Evolutionary conservation across 2,329 filamentous ascomycete species (phyloP), one percentile per base, ranked within the genome.

Genomic region (Raffaelea ambrosiae): DNA sequence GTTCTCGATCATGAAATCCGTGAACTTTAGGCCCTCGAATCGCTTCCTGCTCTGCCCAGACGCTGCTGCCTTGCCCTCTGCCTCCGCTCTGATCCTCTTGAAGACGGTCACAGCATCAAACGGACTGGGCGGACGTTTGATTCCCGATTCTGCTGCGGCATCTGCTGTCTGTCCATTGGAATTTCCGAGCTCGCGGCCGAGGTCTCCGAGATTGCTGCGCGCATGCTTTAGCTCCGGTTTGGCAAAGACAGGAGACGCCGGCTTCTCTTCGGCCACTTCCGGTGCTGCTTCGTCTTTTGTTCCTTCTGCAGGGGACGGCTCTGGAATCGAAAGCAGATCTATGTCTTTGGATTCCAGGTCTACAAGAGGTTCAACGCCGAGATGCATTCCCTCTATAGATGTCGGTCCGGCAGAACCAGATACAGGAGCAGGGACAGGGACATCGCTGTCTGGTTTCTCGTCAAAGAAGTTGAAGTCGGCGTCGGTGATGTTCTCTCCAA

Each of bases 401-500:
- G 5, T 18, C 11, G 38, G 16, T 20, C 20, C 20, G 4, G 38
- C 8, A 9, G 38, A 22, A 18, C 8, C 9, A 10, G 23, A 3
- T 8, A 59, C 59, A 11, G 62, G 52, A 31, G 66, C 47, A 22
- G 57, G 61, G 11, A 65, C 55, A 3, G 65, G 53, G 31, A 67
- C 65, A 38, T 72, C 49, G n/a, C 20, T 11, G 35, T 61, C 68
- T 3, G 74, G 70, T 22, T 74, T 66, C 51, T 84, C 81, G 57
- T 91, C 86, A 55, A 91, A 91, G 62, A 90, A 91, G 60, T 78
- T 87, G 61, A 91, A 91, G 59, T 93, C 87, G 5, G 81, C 86
- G 55, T 93, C 87, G 1, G 84, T 89, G n/a, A 91, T 73, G 54
- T 81, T 78, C n/a, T 81, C 77, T n/a, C 75, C 81, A 63, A 87